A percentile compares a stretch with the other conserved stretches of the same genome.
These are phyloP conservation scores for Lagenidium giganteum DNA, from an alignment of 352 stramenopile genomes.

Conservation along the genomic window DNA sequence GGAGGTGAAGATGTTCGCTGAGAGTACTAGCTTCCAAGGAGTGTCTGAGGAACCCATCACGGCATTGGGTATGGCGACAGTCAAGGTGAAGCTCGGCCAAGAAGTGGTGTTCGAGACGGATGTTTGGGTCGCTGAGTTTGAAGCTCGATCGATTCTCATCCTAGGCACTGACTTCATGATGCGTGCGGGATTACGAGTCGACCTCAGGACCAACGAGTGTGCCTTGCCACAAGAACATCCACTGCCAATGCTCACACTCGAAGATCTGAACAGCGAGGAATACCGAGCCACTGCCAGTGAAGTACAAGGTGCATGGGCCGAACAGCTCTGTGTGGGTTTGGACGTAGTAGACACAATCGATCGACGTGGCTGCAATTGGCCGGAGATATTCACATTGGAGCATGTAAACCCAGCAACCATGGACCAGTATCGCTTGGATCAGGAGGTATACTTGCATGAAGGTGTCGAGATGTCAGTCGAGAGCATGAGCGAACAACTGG, in stretches of 20 bases:
- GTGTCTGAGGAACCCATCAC: constrained; percentile 5
- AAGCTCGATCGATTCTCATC: constrained; percentile 14
- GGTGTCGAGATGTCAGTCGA: too few species aligned
- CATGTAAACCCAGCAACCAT: too few species aligned
- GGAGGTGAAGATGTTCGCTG: constrained; percentile 8
- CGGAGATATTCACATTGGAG: too few species aligned
- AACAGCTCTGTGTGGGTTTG: too few species aligned
- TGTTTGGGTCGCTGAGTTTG: constrained; percentile 15
- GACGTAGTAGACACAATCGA: too few species aligned
- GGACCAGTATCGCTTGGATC: too few species aligned
- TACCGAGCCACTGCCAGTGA: not conserved
- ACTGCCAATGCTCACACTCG: not conserved
- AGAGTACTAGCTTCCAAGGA: constrained; percentile 8
- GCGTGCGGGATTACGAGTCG: not conserved
- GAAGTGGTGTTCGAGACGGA: constrained; percentile 12
- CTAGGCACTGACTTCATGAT: constrained; percentile 16
- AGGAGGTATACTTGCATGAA: too few species aligned
- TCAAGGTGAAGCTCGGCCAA: constrained; percentile 8
- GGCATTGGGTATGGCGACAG: constrained; percentile 1
- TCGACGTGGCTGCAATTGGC: too few species aligned
- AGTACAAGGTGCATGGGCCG: too few species aligned
- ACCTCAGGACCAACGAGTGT: constrained; percentile 5
- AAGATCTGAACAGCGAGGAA: not conserved
- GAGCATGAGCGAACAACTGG: too few species aligned
- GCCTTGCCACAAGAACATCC: not conserved